phyloP scores from a whole-genome alignment of 2,329 filamentous ascomycete species.

The Lachnellula arida region DNA sequence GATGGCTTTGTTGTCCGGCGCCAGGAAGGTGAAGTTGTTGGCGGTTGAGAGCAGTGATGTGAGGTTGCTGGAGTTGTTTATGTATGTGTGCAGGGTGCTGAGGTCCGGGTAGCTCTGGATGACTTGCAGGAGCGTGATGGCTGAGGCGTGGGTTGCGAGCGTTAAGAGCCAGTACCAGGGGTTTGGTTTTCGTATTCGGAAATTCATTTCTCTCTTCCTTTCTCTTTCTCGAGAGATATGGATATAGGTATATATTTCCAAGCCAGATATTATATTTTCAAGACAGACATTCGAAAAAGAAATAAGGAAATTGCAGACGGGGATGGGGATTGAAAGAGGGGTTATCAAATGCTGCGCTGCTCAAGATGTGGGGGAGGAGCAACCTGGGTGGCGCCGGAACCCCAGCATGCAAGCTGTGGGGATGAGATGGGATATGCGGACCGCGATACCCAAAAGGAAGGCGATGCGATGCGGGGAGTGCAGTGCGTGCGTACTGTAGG shows the following conservation, averaged over 20 bases:
- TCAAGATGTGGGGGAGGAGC: neutral
- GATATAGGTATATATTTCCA: no score
- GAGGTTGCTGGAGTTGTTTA: constrained; percentile 10
- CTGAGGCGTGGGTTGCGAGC: constrained; percentile 3
- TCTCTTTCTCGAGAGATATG: neutral
- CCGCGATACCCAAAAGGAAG: neutral
- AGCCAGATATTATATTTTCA: no score
- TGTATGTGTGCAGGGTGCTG: constrained; percentile 10
- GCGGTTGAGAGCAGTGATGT: constrained; percentile 9
- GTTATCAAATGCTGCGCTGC: neutral
- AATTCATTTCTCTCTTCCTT: neutral
- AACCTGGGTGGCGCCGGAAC: neutral
- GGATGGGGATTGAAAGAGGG: neutral
- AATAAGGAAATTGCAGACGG: neutral
- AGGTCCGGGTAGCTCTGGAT: constrained; percentile 15
- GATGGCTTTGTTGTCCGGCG: constrained; percentile 17
- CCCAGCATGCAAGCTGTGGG: neutral
- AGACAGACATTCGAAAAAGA: neutral
- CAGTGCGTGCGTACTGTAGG: neutral
- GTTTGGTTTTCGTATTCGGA: neutral
- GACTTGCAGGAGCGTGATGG: constrained; percentile 12
- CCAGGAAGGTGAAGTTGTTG: constrained; percentile 19
- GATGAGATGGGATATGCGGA: neutral
- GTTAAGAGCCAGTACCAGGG: constrained; percentile 2
- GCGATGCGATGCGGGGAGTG: neutral